Evolutionary conservation across 192 early-diverging fungal genomes (phyloP).

Genomic region (Backusella tarrabulga): DNA sequence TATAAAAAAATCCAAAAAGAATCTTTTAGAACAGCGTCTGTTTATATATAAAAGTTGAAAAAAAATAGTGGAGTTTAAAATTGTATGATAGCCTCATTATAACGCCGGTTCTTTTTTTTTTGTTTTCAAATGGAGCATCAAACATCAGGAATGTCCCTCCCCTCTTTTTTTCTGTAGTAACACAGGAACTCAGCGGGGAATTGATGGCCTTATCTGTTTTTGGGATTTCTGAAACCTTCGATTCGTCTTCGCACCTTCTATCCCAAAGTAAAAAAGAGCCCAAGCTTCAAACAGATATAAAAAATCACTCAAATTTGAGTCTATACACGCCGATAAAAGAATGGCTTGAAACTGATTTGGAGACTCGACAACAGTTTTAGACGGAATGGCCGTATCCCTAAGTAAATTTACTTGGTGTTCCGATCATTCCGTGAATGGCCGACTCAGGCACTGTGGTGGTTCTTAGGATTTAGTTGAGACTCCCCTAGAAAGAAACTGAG

Average conservation of each 20-base stretch:
- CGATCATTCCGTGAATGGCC: slow-evolving; percentile 27
- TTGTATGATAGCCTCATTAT: not conserved
- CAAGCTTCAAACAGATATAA: not conserved
- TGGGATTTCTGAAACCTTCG: slow-evolving; percentile 10
- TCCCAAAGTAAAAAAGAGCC: not conserved
- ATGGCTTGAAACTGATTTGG: not conserved
- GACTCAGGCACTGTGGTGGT: not conserved
- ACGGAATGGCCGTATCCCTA: slow-evolving; percentile 1
- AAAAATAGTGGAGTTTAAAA: slow-evolving; percentile 1
- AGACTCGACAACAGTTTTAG: not conserved
- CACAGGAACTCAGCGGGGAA: slow-evolving; percentile 9
- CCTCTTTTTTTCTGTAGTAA: slow-evolving; percentile 6
- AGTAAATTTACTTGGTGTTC: slow-evolving; percentile 7
- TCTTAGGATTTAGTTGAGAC: not conserved
- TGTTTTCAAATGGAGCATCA: slow-evolving; percentile 1
- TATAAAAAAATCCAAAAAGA: slow-evolving; percentile 9
- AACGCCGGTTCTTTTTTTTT: slow-evolving; percentile 4
- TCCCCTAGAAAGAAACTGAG: slow-evolving; percentile 3
- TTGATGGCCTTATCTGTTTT: not conserved
- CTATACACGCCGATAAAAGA: not conserved
- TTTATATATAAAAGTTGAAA: not conserved
- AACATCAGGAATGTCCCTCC: not conserved
- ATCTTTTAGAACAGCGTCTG: slow-evolving; percentile 6
- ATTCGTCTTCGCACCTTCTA: not conserved
- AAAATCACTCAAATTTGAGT: not conserved